These are phyloP conservation scores for Candida silvatica DNA, from an alignment of 805 yeast species.

Conservation along the genomic window DNA sequence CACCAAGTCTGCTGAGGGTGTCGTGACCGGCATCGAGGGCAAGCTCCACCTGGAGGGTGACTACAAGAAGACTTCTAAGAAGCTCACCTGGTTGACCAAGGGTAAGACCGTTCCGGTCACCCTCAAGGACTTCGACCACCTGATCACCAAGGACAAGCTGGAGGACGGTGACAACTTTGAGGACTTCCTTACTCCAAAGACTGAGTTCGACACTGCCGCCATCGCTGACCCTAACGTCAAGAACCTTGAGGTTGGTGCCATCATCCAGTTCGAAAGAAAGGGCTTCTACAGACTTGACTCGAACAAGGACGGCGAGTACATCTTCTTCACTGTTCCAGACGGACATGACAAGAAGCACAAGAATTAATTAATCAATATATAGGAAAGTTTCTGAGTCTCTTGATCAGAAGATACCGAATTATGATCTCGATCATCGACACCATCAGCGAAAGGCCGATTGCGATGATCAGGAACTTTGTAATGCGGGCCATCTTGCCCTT, in stretches of 20 bases:
- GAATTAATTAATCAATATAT: background rate
- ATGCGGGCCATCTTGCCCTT: constrained; percentile 88
- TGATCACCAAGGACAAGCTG: constrained; percentile 88
- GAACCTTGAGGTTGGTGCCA: constrained; percentile 73
- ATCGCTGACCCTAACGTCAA: constrained; percentile 74
- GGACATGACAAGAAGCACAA: constrained; percentile 59
- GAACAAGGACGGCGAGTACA: constrained; percentile 45
- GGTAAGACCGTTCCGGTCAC: constrained; percentile 64
- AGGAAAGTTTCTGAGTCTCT: constrained; percentile 4
- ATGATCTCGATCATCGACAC: constrained; percentile 71
- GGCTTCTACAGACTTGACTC: constrained; percentile 86
- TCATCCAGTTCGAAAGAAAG: constrained; percentile 94
- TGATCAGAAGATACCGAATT: constrained; percentile 44
- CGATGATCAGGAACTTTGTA: constrained; percentile 80
- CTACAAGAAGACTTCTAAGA: constrained; percentile 92
- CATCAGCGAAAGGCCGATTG: constrained; percentile 67
- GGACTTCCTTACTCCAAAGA: constrained; percentile 80
- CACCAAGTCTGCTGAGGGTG: constrained; percentile 44
- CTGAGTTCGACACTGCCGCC: constrained; percentile 76
- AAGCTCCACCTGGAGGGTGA: constrained; percentile 90
- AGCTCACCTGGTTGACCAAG: constrained; percentile 91
- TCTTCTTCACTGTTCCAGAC: constrained; percentile 91
- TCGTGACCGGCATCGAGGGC: constrained; percentile 60
- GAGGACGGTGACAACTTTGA: constrained; percentile 93
- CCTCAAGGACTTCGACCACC: constrained; percentile 86